Base-by-base conservation (phyloP, 139 green algal genomes). In the Volvox africanus region DNA sequence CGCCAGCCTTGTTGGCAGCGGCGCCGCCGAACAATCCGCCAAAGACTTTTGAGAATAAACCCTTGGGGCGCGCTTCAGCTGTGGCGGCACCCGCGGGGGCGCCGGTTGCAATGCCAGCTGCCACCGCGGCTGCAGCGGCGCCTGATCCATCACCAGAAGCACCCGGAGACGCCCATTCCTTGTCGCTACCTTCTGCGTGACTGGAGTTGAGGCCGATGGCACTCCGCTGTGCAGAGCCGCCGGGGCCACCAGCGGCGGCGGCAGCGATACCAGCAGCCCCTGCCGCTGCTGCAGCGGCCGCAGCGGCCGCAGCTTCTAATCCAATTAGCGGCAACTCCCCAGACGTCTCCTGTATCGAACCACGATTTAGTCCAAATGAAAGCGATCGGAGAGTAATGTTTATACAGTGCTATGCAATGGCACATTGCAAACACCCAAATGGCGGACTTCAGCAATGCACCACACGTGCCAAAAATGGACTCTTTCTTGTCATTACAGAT, bases 21-120 rank as follows among this genome's bases (percentile, higher is more conserved):
- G 12, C 75, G 33, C 75, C 75, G 75, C 32, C 75, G 32, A 81
- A 81, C 2, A 81, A 21, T 1, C 37, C 69, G 28, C 85, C 85
- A 28, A 89, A 89, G 24, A 89, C 24, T 17, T 30, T n/a, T 0
- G 37, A 67, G 28, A 89, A 82, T 13, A 89, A 33, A n/a, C 85
- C 85, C 61, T 87, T 87, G 14, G 61, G 61, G 13, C 19, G 61
- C 5, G n/a, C 18, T 20, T 55, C 44, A 55, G 81, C 81, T n/a
- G 85, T 2, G 0, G 35, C 30, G 20, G 67, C 83, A 37, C 12
- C 83, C 19, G 62, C 62, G 62, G 65, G 62, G 16, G 68, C 83
- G 1, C 30, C 61, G 67, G 35, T 68, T 16, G 26, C 83, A 21
- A 65, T 37, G 17, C 20, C 83, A 55, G 65, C 65, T 28, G 65